These are phyloP conservation scores for Sabuloglossum arenarium DNA, from an alignment of 495 filamentous ascomycete genomes.

Conservation along the genomic window DNA sequence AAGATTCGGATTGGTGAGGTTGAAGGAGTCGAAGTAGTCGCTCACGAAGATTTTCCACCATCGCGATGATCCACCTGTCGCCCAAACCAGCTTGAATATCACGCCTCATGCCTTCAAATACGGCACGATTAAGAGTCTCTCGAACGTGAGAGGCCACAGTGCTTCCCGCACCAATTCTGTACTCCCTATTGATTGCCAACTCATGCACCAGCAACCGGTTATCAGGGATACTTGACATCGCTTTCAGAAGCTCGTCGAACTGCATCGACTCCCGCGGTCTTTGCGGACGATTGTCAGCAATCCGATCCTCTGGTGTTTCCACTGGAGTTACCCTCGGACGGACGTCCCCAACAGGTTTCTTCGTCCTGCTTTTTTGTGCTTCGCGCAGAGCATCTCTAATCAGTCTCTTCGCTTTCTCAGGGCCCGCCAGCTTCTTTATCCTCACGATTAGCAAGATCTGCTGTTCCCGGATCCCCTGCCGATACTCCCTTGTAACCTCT, in stretches of 20 bases:
- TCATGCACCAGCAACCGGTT: conserved; percentile 82
- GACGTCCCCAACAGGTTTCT: conserved; percentile 47
- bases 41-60: conserved; percentile 66
- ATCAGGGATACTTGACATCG: conserved; percentile 49
- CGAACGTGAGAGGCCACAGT: conserved; percentile 20
- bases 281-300: neutral
- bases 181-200: conserved; percentile 77
- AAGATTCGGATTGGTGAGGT: conserved; percentile 33
- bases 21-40: conserved; percentile 68
- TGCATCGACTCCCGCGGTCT: conserved; percentile 3
- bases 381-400: conserved; percentile 68
- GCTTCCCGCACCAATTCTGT: conserved; percentile 25
- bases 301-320: neutral
- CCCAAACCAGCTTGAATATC: conserved; percentile 53
- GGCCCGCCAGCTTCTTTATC: conserved; percentile 74
- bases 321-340: conserved; percentile 28
- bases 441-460: conserved; percentile 73
- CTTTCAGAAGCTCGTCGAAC: conserved; percentile 15
- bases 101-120: conserved; percentile 57
- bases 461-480: conserved; percentile 81
- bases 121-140: conserved; percentile 34
- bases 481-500: conserved; percentile 77
- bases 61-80: conserved; percentile 54
- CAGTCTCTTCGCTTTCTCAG: conserved; percentile 59
- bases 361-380: conserved; percentile 46